phyloP scores from a whole-genome alignment of 805 yeast species.

The Debaryomyces maramus region DNA sequence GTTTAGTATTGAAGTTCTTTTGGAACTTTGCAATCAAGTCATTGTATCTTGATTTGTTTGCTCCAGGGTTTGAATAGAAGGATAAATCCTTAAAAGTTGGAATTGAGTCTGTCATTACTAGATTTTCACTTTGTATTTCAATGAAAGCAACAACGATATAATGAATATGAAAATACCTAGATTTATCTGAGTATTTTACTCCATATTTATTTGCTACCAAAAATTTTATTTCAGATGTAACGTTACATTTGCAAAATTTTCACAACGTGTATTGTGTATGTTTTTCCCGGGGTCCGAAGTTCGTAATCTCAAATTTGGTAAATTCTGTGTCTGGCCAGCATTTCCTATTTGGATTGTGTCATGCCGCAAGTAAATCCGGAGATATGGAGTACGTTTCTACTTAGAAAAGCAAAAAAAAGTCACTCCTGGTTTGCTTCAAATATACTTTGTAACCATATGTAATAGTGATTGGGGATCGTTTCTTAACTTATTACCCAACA shows the following conservation, averaged over 20 bases:
- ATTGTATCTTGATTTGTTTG: conserved; percentile 28
- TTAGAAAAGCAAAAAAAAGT: too few relatives aligned
- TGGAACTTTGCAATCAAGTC: conserved; percentile 23
- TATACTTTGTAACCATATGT: too few relatives aligned
- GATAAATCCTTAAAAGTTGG: conserved; percentile 36
- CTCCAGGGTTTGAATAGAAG: conserved; percentile 33
- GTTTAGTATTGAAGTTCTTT: conserved; percentile 23
- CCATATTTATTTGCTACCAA: not conserved
- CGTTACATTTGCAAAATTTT: conserved; percentile 12
- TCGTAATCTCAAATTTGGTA: too few relatives aligned
- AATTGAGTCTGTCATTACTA: conserved; percentile 18
- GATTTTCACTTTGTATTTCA: not conserved
- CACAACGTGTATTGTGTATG: too few relatives aligned
- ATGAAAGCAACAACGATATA: not conserved
- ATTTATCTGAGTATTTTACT: not conserved
- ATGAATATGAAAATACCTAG: conserved; percentile 1
- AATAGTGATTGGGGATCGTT: too few relatives aligned
- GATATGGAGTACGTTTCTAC: too few relatives aligned
- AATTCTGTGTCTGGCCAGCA: too few relatives aligned
- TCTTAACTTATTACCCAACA: too few relatives aligned
- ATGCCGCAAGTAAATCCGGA: too few relatives aligned
- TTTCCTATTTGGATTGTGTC: too few relatives aligned
- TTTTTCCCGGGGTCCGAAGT: too few relatives aligned
- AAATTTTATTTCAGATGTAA: conserved; percentile 10
- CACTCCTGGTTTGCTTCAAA: too few relatives aligned